Base-by-base conservation (phyloP, 192 early-diverging fungal genomes). In the Pilaira anomala region DNA sequence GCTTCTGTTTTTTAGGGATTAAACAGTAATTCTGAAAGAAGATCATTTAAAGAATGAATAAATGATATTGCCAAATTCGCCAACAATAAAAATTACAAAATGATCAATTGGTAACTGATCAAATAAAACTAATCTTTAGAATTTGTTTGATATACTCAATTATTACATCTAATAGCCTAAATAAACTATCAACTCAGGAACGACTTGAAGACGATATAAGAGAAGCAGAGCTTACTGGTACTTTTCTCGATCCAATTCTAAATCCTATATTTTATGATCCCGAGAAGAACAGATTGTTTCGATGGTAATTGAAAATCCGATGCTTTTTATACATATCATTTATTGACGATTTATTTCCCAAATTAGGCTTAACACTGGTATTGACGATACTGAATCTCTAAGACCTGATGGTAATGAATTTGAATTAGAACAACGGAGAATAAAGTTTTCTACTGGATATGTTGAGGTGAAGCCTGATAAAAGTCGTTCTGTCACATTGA, bases 261-360 rank as follows among this genome's bases (percentile, higher is more conserved):
- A 29, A 28, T 29, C 51, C 51, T 13, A 53, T 30, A 13, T 53
- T 53, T 11, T 26, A 53, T 53, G 26, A 53, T 53, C 9, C 25
- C 14, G 51, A 28, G 14, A 53, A 53, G 5, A 6, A 53, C 26
- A 53, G 26, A 29, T 29, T 29, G 25, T 53, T 53, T 53, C 25
- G 24, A 53, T 53, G 11, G 51, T 53, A 25, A 53, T 25, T 53
- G 26, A 30, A 28, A 29, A 29, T 49, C 48, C 18, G 18, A 49
- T 49, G 26, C 51, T 53, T 53, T 13, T 30, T 53, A 29, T 53
- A 53, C 26, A 9, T 51, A n/a, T 29, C 13, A 28, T 29, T 53
- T 30, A 53, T 53, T 54, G 52, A 33, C 26, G 12, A 54, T 54
- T 54, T 30, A 26, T 54, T 30, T 54, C 53, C 53, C 53, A 55